Evolutionary conservation across 805 yeast species (phyloP).

Genomic region (Isabelozyma pseudorhagii): DNA sequence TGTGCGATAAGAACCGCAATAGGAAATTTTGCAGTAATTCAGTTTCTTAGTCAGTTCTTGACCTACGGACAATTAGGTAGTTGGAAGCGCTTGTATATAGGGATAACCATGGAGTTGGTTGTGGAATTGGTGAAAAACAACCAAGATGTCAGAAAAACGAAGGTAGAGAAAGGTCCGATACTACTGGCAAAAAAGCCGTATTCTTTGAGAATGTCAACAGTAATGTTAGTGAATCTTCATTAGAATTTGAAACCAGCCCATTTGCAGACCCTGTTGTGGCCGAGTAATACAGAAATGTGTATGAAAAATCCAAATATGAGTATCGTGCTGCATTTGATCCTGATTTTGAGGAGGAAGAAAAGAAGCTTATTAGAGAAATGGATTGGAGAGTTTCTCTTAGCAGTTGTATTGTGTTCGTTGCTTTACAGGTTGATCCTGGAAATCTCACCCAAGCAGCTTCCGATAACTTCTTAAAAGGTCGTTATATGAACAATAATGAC

Average conservation of each 20-base stretch:
- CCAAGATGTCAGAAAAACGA: too few species aligned
- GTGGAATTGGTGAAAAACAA: too few species aligned
- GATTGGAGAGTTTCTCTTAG: constrained; percentile 1
- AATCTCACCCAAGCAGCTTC: constrained; percentile 11
- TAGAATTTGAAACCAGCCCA: constrained; percentile 6
- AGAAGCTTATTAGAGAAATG: background rate
- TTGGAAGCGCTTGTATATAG: too few species aligned
- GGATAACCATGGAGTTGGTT: too few species aligned
- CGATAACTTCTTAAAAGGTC: constrained; percentile 7
- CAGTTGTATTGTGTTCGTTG: constrained; percentile 33
- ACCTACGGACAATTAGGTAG: too few species aligned
- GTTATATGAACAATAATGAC: constrained; percentile 3
- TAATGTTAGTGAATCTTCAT: background rate
- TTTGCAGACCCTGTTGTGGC: constrained; percentile 35
- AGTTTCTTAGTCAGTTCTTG: too few species aligned
- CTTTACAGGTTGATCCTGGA: constrained; percentile 38
- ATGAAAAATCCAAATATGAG: constrained; percentile 32
- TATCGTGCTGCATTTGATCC: constrained; percentile 16
- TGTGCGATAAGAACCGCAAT: background rate
- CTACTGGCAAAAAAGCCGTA: background rate
- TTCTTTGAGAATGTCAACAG: background rate
- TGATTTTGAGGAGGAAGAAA: constrained; percentile 4
- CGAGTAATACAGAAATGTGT: constrained; percentile 24
- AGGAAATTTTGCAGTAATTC: background rate
- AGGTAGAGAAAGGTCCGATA: too few species aligned